Evolutionary conservation across 2,329 filamentous ascomycete genomes (phyloP), one percentile per base, ranked within the genome.

Genomic region (Aureobasidium namibiae): DNA sequence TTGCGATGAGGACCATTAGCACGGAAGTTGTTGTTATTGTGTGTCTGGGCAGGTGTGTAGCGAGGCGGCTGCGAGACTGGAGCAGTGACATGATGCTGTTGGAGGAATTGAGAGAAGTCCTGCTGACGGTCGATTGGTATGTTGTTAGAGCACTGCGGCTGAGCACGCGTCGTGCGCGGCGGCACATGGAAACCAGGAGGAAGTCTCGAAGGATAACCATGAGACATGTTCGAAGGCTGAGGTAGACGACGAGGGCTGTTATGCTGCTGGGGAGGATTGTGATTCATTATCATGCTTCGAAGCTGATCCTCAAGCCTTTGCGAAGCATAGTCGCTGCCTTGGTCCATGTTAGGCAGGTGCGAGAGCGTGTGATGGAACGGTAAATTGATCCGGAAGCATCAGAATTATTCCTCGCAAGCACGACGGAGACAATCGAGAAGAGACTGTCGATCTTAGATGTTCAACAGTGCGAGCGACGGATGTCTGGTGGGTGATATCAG

Each of bases 241-340:
- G 67, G 63, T 24, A 65, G 48, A 63, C 61, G n/a, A n/a, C 63
- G 64, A 42, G 36, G 16, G 7, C 49, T 18, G 5, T 58, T 61
- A 8, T 54, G 56, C 29, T 58, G 45, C 46, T 64, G 66, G 48
- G 16, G 31, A n/a, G 21, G 48, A 6, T 26, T 42, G 14, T 87
- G 74, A 31, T 85, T 85, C 69, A 88, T 78, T 61, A 88, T 85
- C 69, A 88, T 78, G 61, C 74, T 76, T 46, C 83, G 80, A 39
- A 88, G 72, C 56, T 79, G 81, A 52, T 80, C 76, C 66, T 88
- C 84, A 8, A 86, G 72, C n/a, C 31, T 57, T 16, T 26, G 39
- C 11, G 52, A 36, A 29, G 38, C 39, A 41, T 56, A 45, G 39
- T 29, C 18, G 5, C 33, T 48, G 41, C 33, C 42, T 48, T 44